Percentiles rank a stretch among this genome's conserved stretches.
phyloP scores from a whole-genome alignment of 2,329 filamentous ascomycete species.

The Rhynchosporium secalis region DNA sequence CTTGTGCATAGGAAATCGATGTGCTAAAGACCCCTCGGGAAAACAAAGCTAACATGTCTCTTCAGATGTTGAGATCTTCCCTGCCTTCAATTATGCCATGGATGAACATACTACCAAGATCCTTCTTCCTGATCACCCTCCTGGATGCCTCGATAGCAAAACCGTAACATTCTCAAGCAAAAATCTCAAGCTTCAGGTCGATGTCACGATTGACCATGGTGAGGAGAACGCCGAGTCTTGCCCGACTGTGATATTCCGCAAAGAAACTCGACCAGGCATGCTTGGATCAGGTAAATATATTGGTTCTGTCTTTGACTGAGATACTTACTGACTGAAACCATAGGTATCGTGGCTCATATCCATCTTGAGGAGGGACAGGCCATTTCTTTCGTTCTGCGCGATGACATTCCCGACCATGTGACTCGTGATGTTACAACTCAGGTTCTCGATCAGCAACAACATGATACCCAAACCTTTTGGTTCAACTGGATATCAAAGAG shows the following conservation, averaged over 20 bases:
- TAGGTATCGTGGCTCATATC: conserved; percentile 58
- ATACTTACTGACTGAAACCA: background rate
- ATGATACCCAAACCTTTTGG: conserved; percentile 72
- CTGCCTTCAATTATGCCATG: conserved; percentile 69
- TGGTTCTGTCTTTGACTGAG: background rate
- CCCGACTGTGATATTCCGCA: conserved; percentile 57
- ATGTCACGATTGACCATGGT: conserved; percentile 65
- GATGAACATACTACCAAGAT: conserved; percentile 62
- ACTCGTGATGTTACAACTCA: conserved; percentile 58
- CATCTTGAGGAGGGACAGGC: conserved; percentile 65
- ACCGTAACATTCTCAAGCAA: conserved; percentile 63
- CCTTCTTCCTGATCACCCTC: conserved; percentile 45
- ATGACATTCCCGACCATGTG: conserved; percentile 58
- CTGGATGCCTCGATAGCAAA: conserved; percentile 51
- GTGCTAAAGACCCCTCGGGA: background rate
- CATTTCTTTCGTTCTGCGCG: conserved; percentile 67
- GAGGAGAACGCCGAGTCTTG: conserved; percentile 48
- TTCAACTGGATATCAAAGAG: conserved; percentile 70
- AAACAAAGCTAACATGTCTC: background rate
- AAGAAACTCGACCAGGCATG: conserved; percentile 52
- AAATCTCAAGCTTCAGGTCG: conserved; percentile 62
- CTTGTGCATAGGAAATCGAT: too few species aligned
- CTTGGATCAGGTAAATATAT: conserved; percentile 52
- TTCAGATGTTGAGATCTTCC: conserved; percentile 67
- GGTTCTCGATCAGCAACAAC: conserved; percentile 62